phyloP scores from a whole-genome alignment of 2,329 filamentous ascomycete genomes.

The Pestalotiopsis sp. region DNA sequence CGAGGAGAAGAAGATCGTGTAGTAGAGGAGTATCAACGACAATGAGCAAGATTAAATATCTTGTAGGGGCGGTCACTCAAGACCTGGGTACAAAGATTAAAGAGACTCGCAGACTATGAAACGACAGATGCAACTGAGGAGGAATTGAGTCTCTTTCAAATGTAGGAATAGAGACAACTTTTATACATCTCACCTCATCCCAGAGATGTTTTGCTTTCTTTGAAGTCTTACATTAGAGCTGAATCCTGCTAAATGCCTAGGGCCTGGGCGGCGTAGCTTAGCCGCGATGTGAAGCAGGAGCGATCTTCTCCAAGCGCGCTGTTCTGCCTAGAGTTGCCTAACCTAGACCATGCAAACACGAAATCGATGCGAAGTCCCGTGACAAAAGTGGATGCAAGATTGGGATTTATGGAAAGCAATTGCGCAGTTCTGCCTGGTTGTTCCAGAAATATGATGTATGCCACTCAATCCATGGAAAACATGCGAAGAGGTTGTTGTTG shows the following conservation, averaged over 20 bases:
- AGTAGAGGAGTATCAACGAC: not conserved
- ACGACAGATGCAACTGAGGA: not conserved
- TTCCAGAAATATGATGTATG: not conserved
- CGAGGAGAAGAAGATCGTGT: not conserved
- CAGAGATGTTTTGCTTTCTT: not conserved
- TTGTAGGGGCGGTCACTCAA: not conserved
- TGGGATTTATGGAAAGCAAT: not conserved
- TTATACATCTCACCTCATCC: not conserved
- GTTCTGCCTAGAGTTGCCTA: conserved; percentile 3
- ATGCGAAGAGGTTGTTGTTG: not conserved
- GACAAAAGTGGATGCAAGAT: not conserved
- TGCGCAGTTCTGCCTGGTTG: not conserved
- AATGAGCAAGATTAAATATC: not conserved
- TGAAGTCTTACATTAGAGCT: not conserved
- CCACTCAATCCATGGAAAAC: not conserved
- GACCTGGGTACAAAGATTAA: not conserved
- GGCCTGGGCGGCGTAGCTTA: not conserved
- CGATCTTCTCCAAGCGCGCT: not conserved
- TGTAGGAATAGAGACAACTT: not conserved
- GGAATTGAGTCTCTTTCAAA: not conserved
- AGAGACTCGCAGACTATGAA: not conserved
- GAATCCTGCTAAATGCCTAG: not conserved
- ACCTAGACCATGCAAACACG: not conserved
- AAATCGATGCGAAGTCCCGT: not conserved
- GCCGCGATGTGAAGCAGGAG: not conserved